Conservation (phyloP, 345 rosid species). For the Citrus mangshanensis region DNA sequence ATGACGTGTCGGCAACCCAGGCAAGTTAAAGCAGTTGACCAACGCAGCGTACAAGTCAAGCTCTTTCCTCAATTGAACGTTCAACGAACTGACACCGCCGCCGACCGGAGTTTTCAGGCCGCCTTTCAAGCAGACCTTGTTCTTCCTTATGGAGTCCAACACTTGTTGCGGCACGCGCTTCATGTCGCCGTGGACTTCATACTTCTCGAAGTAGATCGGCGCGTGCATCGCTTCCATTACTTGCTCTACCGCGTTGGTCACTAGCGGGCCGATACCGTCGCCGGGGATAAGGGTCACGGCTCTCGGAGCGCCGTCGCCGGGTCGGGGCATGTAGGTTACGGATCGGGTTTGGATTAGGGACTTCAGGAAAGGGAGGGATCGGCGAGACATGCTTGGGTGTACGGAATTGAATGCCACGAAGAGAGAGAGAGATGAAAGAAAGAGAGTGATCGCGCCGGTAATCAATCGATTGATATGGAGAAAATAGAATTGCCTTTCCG, state of each 20-base stretch:
- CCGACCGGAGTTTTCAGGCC: slow-evolving; percentile 88
- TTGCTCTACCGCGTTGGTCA: slow-evolving; percentile 82
- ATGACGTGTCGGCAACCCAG: slow-evolving; percentile 78
- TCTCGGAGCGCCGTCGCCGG: slow-evolving; percentile 88
- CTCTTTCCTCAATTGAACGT: slow-evolving; percentile 82
- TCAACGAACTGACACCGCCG: slow-evolving; percentile 87
- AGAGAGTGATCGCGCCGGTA: neutral
- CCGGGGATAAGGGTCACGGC: slow-evolving; percentile 87
- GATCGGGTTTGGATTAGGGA: slow-evolving; percentile 43
- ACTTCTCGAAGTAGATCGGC: slow-evolving; percentile 77
- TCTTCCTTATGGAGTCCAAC: slow-evolving; percentile 81
- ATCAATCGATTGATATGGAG: neutral
- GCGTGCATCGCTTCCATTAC: slow-evolving; percentile 98
- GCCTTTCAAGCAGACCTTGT: slow-evolving; percentile 89
- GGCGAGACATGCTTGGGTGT: neutral
- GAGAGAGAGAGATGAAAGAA: neutral
- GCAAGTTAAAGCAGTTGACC: slow-evolving; percentile 78
- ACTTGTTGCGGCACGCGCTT: slow-evolving; percentile 73
- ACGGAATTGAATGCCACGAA: neutral
- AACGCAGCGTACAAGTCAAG: slow-evolving; percentile 88
- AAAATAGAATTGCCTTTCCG: neutral
- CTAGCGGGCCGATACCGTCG: slow-evolving; percentile 91
- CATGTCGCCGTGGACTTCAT: slow-evolving; percentile 84
- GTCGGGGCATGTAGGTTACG: slow-evolving; percentile 98
- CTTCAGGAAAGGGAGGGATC: neutral